Base-by-base conservation (phyloP, 768 basidiomycete genomes). In the Clavulina sp. region DNA sequence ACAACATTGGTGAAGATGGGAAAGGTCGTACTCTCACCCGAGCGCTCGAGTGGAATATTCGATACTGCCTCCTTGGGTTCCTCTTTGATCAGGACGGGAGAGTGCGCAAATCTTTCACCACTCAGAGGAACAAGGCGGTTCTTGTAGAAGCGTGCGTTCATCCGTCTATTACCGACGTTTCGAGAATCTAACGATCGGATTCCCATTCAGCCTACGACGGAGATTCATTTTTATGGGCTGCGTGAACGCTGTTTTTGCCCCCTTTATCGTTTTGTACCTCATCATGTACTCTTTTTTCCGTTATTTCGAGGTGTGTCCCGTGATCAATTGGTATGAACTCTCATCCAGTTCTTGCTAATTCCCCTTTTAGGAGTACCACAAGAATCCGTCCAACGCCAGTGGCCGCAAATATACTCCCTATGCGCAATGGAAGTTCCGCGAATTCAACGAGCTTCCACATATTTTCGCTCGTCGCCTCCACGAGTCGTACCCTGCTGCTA, bases 221-320 rank as follows among this genome's bases (percentile, higher is more conserved):
- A 76, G 95, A 2, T 85, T 99, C 62, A 80, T 96, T 54, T 93
- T 99, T 64, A 93, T 97, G 85, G 95, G 89, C 9, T 78, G 95
- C 50, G 63, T 99, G 51, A 99, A 99, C 58, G 91, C 87, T 2
- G 77, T 91, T 6, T 93, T 97, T 57, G 87, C 85, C 1, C 95
- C 95, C 0, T 93, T 97, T 68, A 97, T 99, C 60, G 85, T 97
- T 30, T 69, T 92, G 18, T 99, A 99, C 64, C 76, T 96, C 40
- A 66, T 97, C 36, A 86, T 97, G 80, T 99, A 95, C 63, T 97
- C 91, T 0, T 99, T 99, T 73, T 99, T 99, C 73, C 84, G 93
- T 3, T 99, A 99, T 64, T 99, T 99, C 56, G 95, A 99, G 73
- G 95, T 89, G 46, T 49, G 78, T 64, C 9, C 19, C 4, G 6